A percentile compares a stretch with the other conserved stretches of the same genome.
phyloP scores from a whole-genome alignment of 495 filamentous ascomycete genomes.

The Penicillium desertorum region DNA sequence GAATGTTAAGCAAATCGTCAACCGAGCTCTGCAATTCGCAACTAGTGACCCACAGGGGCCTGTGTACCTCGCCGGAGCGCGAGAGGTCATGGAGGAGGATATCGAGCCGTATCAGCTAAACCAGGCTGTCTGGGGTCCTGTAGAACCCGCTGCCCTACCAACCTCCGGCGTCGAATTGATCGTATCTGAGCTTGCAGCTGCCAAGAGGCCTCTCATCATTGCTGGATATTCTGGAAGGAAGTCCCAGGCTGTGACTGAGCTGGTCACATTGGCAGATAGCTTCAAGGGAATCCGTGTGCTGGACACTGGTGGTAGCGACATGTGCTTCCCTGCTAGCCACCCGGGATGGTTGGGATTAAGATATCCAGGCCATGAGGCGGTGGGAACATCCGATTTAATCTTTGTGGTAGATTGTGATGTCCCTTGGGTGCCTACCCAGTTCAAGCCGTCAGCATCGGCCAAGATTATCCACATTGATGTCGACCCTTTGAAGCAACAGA shows the following conservation, averaged over 20 bases:
- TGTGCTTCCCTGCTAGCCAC: conserved; percentile 91
- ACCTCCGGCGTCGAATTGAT: conserved; percentile 64
- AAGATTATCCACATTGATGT: conserved; percentile 82
- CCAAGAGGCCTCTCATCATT: conserved; percentile 74
- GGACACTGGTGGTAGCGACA: conserved; percentile 88
- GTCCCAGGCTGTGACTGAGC: conserved; percentile 62
- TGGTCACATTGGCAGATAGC: conserved; percentile 75
- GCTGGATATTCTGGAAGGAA: conserved; percentile 83
- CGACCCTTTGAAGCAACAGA: conserved; percentile 84
- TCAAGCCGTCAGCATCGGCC: conserved; percentile 53
- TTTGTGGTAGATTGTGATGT: conserved; percentile 84
- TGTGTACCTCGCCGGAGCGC: conserved; percentile 78
- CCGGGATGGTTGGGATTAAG: conserved; percentile 69
- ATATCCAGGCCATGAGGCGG: conserved; percentile 72
- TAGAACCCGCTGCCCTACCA: conserved; percentile 74
- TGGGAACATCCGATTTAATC: conserved; percentile 79
- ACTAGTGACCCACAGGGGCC: conserved; percentile 79
- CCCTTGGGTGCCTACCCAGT: conserved; percentile 67
- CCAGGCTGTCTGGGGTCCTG: conserved; percentile 71
- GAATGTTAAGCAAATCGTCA: conserved; percentile 96
- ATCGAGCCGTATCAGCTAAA: conserved; percentile 75
- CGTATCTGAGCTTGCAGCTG: conserved; percentile 66
- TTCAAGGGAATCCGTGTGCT: conserved; percentile 76
- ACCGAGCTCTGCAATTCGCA: conserved; percentile 85
- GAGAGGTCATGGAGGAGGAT: conserved; percentile 93